Percentiles rank a stretch among this genome's conserved stretches.
Evolutionary conservation across 2,329 filamentous ascomycete genomes (phyloP).

Genomic region (Decorospora gaudefroyi): DNA sequence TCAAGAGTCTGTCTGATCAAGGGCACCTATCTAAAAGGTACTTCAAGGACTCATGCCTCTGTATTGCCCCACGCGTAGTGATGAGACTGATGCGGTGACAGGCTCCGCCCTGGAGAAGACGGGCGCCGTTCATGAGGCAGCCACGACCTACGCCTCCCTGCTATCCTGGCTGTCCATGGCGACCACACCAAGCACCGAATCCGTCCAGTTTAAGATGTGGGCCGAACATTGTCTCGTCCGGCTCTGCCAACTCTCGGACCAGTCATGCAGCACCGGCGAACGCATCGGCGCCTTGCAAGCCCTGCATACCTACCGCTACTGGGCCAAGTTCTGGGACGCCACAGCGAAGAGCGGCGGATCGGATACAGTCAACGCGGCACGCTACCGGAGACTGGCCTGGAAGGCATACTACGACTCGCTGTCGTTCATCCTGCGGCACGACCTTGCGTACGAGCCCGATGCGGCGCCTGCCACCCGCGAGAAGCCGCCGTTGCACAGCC

Average conservation of each 20-base stretch:
- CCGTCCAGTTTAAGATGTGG: slow-evolving; percentile 71
- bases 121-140: slow-evolving; percentile 59
- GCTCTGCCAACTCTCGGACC: slow-evolving; percentile 70
- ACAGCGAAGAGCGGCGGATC: slow-evolving; percentile 23
- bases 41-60: slow-evolving; percentile 26
- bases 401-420: slow-evolving; percentile 80
- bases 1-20: slow-evolving; percentile 81
- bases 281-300: slow-evolving; percentile 43
- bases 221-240: slow-evolving; percentile 76
- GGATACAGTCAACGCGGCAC: slow-evolving; percentile 28
- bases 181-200: slow-evolving; percentile 55
- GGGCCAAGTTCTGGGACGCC: slow-evolving; percentile 68
- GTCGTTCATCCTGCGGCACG: slow-evolving; percentile 72
- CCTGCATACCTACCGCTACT: slow-evolving; percentile 60
- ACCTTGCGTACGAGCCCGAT: slow-evolving; percentile 62
- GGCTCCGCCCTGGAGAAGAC: slow-evolving; percentile 54
- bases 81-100: slow-evolving; percentile 35
- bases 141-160: slow-evolving; percentile 68
- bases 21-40: slow-evolving; percentile 75
- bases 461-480: slow-evolving; percentile 36
- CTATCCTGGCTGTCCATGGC: slow-evolving; percentile 65
- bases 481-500: slow-evolving; percentile 29
- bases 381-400: slow-evolving; percentile 70
- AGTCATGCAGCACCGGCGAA: slow-evolving; percentile 53
- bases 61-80: no score